Conservation (phyloP, 2,329 filamentous ascomycete genomes). For the Rutstroemia sydowiana region DNA sequence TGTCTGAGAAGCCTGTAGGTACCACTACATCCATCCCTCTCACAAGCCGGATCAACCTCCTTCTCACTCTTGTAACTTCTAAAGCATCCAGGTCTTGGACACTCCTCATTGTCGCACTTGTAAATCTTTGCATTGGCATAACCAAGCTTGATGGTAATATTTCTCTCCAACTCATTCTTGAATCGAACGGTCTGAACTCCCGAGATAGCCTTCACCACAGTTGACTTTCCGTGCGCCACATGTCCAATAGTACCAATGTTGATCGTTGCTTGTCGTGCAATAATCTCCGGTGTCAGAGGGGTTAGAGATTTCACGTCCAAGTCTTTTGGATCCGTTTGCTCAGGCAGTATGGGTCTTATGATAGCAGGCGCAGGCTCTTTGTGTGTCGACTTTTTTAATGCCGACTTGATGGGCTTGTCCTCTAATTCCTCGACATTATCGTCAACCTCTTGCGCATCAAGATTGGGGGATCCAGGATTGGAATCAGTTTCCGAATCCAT, state of each 20-base stretch:
- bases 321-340: conserved; percentile 86
- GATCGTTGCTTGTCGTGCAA: conserved; percentile 94
- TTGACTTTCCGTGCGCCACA: conserved; percentile 98
- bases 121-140: conserved; percentile 99
- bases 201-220: conserved; percentile 97
- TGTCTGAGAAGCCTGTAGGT: conserved; percentile 85
- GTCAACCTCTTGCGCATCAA: conserved; percentile 45
- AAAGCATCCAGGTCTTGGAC: conserved; percentile 91
- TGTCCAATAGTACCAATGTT: conserved; percentile 98
- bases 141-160: conserved; percentile 99
- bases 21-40: conserved; percentile 83
- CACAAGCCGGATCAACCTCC: conserved; percentile 93
- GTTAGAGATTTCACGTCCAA: conserved; percentile 75
- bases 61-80: conserved; percentile 98
- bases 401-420: conserved; percentile 70
- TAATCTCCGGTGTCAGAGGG: conserved; percentile 91
- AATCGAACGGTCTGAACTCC: conserved; percentile 98
- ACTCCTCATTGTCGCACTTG: conserved; percentile 89
- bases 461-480: conserved; percentile 50
- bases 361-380: conserved; percentile 48
- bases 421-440: conserved; percentile 48
- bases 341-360: conserved; percentile 63
- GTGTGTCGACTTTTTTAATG: conserved; percentile 70
- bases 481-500: conserved; percentile 60
- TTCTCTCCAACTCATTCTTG: conserved; percentile 98